Evolutionary conservation across 2,329 filamentous ascomycete genomes (phyloP), one percentile per base, ranked within the genome.

Genomic region (Xylariaceae sp.): DNA sequence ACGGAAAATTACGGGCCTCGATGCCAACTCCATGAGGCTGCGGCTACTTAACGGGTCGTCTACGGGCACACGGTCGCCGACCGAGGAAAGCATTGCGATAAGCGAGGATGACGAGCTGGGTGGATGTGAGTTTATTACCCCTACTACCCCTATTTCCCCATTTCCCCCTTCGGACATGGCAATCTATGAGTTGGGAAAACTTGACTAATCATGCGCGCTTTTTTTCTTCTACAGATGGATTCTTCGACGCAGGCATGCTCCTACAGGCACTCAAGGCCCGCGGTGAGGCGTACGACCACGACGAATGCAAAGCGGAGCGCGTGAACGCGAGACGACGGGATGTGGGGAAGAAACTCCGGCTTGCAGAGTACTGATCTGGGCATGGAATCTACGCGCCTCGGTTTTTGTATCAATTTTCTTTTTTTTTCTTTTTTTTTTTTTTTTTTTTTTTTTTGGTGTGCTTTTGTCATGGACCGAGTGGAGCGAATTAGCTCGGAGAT

Each of bases 221-320:
- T 27, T 2, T 43, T 42, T 41, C 0, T 3, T 53, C 35, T 51
- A 11, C 68, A 96, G 91, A 96, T 76, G 92, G 92, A 34, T 96
- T 97, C 77, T 97, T 97, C 73, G 92, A 97, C 69, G 91, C 92
- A 0, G 92, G 92, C 11, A 95, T 96, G 90, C 81, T 96, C 4
- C 78, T 94, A 29, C 89, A 95, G 70, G 90, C 91, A 1, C 82
- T 96, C 55, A 91, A 91, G 68, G 86, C 86, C 2, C 81, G 86
- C 49, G 79, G 80, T 12, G 78, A 83, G 54, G 76, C 74, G 3
- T 70, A 75, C 4, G 79, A 82, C 51, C 65, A 72, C 2, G 74
- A 72, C 43, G 80, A 83, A 58, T 72, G 72, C 7, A 82, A 79
- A 62, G 70, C 78, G 44, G 83, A 86, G 64, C 76, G 81, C 54